phyloP scores from a whole-genome alignment of 805 yeast species.

The Saturnispora sanitii region DNA sequence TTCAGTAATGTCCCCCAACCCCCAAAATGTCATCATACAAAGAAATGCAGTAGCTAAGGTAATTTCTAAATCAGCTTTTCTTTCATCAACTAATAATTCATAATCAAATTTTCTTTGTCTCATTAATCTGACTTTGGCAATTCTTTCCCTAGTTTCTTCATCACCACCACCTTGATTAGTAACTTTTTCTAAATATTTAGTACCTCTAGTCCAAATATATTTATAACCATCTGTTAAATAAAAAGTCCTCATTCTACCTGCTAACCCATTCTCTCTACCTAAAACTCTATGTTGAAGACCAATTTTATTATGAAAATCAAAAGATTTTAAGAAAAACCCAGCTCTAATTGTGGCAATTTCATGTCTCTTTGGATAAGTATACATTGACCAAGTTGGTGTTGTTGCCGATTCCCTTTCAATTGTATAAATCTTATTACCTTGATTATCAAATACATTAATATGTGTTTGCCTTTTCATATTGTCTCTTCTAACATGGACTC shows the following conservation, averaged over 20 bases:
- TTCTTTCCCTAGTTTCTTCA: conserved; percentile 43
- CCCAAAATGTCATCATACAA: conserved; percentile 63
- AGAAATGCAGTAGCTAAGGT: conserved; percentile 53
- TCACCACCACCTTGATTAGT: conserved; percentile 46
- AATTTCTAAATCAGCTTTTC: conserved; percentile 37
- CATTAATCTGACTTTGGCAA: conserved; percentile 47
- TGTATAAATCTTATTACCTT: conserved; percentile 36
- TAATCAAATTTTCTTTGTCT: conserved; percentile 52
- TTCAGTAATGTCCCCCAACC: conserved; percentile 41
- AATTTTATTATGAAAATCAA: conserved; percentile 39
- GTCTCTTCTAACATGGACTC: conserved; percentile 40
- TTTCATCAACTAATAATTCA: conserved; percentile 43
- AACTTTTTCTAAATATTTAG: conserved; percentile 42
- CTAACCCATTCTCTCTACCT: conserved; percentile 27
- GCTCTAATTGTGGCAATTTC: conserved; percentile 44
- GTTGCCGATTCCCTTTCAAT: conserved; percentile 40
- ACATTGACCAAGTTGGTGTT: conserved; percentile 45
- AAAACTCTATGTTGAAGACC: conserved; percentile 38
- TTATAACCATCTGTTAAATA: conserved; percentile 42
- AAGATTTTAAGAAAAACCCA: conserved; percentile 35
- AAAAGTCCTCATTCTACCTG: conserved; percentile 38
- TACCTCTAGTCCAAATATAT: conserved; percentile 46
- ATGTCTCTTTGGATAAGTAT: conserved; percentile 33
- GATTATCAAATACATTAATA: conserved; percentile 40
- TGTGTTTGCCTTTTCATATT: conserved; percentile 34